These are phyloP conservation scores for Lecanicillium sp. DNA, from an alignment of 2,329 filamentous ascomycete genomes.

Conservation along the genomic window DNA sequence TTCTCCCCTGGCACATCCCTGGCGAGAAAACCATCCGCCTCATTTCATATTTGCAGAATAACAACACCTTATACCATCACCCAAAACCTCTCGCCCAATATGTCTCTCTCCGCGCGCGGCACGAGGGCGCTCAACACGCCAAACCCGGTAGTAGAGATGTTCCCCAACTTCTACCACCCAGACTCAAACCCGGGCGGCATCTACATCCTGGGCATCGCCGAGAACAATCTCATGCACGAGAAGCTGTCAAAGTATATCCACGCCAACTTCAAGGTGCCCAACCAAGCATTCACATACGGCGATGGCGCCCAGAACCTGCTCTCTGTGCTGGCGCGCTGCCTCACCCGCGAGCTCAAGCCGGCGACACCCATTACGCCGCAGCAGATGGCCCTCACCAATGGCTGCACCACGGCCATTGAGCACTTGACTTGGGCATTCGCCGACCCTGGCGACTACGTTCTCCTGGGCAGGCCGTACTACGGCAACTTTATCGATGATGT, in stretches of 20 bases:
- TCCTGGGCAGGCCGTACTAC: conserved; percentile 38
- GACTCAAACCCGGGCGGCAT: conserved; percentile 33
- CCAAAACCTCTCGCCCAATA: too few relatives aligned
- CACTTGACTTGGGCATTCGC: conserved; percentile 30
- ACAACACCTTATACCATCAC: too few relatives aligned
- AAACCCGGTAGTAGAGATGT: conserved; percentile 32
- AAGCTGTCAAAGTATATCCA: conserved; percentile 33
- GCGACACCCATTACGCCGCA: conserved; percentile 18
- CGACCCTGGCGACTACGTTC: conserved; percentile 30
- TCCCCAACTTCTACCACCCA: conserved; percentile 35
- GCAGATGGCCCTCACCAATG: conserved; percentile 30
- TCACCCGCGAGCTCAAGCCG: conserved; percentile 25
- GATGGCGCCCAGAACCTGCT: conserved; percentile 28
- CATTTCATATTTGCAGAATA: too few relatives aligned
- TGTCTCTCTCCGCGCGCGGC: conserved; percentile 17
- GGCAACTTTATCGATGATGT: conserved; percentile 40
- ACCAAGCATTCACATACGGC: conserved; percentile 31
- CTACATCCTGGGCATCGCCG: conserved; percentile 43
- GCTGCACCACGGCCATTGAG: conserved; percentile 33
- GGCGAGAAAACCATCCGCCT: too few relatives aligned
- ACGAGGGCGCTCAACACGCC: conserved; percentile 10
- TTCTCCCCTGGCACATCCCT: too few relatives aligned
- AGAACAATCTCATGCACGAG: conserved; percentile 44
- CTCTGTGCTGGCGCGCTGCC: conserved; percentile 24
- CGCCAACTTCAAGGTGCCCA: conserved; percentile 23